Evolutionary conservation across 306 rosid species (phyloP).

Genomic region (Fagus sylvatica): DNA sequence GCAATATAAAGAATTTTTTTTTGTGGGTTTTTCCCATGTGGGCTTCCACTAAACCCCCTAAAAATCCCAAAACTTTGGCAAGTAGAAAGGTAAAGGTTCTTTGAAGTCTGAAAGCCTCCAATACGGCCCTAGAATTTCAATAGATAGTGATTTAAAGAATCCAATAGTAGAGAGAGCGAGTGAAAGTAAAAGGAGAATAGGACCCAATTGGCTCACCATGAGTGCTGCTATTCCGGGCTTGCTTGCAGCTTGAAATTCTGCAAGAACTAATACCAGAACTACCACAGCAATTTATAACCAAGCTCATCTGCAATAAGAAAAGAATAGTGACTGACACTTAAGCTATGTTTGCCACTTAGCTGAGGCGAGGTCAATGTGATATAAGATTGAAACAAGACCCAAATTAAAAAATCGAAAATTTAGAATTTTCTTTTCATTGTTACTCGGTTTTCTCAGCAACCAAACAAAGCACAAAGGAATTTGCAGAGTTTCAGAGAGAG

Average conservation of each 20-base stretch:
- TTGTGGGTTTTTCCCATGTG: background rate
- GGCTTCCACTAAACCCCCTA: background rate
- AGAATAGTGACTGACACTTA: background rate
- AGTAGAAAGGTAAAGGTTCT: background rate
- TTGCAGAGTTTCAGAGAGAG: background rate
- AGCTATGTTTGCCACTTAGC: too few relatives aligned
- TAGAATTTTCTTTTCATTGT: background rate
- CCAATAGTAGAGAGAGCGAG: background rate
- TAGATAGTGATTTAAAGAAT: background rate
- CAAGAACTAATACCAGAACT: constrained; percentile 18
- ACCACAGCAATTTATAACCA: constrained; percentile 31
- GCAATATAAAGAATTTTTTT: background rate
- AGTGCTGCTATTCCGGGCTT: constrained; percentile 3
- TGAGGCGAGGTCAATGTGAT: too few relatives aligned
- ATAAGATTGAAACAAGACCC: background rate
- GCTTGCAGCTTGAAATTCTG: constrained; percentile 28
- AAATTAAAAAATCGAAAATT: background rate
- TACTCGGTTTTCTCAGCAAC: background rate
- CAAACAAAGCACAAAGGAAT: background rate
- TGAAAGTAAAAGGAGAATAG: background rate
- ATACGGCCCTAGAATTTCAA: background rate
- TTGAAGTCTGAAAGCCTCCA: background rate
- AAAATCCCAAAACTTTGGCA: background rate
- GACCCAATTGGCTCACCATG: constrained; percentile 23
- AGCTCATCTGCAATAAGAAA: constrained; percentile 36